Conservation (phyloP, 2,329 filamentous ascomycete genomes). For the Chrysosporium keratinophilum region DNA sequence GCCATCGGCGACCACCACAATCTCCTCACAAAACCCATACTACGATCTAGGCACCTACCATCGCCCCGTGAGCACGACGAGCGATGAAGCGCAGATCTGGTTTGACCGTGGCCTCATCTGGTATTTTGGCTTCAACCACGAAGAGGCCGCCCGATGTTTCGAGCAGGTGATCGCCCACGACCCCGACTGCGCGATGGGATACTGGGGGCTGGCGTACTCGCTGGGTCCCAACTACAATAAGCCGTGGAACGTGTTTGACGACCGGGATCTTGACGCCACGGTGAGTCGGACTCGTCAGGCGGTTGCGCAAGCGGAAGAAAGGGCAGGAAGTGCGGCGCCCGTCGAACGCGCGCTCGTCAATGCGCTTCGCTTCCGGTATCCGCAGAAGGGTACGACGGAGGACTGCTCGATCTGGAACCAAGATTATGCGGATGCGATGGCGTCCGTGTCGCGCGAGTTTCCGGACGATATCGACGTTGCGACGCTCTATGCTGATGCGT, state of each 20-base stretch:
- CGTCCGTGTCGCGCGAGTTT: slow-evolving; percentile 43
- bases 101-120: slow-evolving; percentile 63
- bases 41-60: slow-evolving; percentile 51
- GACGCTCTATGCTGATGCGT: slow-evolving; percentile 51
- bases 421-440: slow-evolving; percentile 54
- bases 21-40: slow-evolving; percentile 15
- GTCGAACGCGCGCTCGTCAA: slow-evolving; percentile 54
- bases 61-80: slow-evolving; percentile 47
- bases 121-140: slow-evolving; percentile 67
- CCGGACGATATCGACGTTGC: slow-evolving; percentile 53
- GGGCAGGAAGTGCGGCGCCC: slow-evolving; percentile 32
- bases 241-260: slow-evolving; percentile 59
- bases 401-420: slow-evolving; percentile 48
- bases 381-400: slow-evolving; percentile 39
- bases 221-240: slow-evolving; percentile 67
- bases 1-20: too few species aligned
- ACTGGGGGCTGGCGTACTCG: slow-evolving; percentile 48
- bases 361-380: slow-evolving; percentile 54
- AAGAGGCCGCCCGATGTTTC: slow-evolving; percentile 50
- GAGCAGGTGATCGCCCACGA: slow-evolving; percentile 32
- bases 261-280: slow-evolving; percentile 44
- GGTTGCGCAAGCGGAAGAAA: slow-evolving; percentile 35
- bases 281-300: slow-evolving; percentile 42
- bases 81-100: slow-evolving; percentile 50
- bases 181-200: slow-evolving; percentile 34